Conservation (phyloP, 192 early-diverging fungal species). For the Cladochytrium replicatum region DNA sequence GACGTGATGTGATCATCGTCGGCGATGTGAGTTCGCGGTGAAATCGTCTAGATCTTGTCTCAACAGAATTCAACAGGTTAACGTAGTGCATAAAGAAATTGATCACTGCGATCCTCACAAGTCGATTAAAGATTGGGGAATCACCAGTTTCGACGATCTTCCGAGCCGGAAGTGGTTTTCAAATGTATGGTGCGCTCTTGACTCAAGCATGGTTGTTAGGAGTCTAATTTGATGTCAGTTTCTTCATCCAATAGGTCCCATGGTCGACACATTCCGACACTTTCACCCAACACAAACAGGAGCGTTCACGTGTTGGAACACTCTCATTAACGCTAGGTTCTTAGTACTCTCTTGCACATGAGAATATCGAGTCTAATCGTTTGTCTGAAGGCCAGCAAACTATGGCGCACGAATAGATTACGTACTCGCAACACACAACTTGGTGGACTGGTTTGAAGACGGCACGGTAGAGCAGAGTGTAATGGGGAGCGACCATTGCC, state of each 20-base stretch:
- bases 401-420: constrained; percentile 71
- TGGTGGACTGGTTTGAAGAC: constrained; percentile 50
- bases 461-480: constrained; percentile 48
- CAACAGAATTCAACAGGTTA: too few relatives aligned
- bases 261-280: constrained; percentile 57
- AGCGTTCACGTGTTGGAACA: constrained; percentile 62
- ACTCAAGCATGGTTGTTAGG: not conserved
- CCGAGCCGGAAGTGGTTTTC: constrained; percentile 56
- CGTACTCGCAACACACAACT: constrained; percentile 39
- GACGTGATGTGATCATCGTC: constrained; percentile 46
- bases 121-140: constrained; percentile 39
- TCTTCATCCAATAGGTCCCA: constrained; percentile 42
- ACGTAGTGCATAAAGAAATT: constrained; percentile 48
- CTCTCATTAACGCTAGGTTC: constrained; percentile 56
- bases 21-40: too few relatives aligned
- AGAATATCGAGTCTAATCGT: not conserved
- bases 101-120: constrained; percentile 66
- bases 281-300: constrained; percentile 46
- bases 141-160: constrained; percentile 44
- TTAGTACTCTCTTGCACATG: constrained; percentile 1
- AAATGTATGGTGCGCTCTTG: constrained; percentile 33
- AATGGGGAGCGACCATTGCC: constrained; percentile 76
- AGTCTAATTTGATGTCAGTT: constrained; percentile 23
- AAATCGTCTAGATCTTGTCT: too few relatives aligned
- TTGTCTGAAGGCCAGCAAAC: constrained; percentile 23